These are phyloP conservation scores for Vachellia pachyceras DNA, from an alignment of 306 rosid genomes.

Conservation along the genomic window DNA sequence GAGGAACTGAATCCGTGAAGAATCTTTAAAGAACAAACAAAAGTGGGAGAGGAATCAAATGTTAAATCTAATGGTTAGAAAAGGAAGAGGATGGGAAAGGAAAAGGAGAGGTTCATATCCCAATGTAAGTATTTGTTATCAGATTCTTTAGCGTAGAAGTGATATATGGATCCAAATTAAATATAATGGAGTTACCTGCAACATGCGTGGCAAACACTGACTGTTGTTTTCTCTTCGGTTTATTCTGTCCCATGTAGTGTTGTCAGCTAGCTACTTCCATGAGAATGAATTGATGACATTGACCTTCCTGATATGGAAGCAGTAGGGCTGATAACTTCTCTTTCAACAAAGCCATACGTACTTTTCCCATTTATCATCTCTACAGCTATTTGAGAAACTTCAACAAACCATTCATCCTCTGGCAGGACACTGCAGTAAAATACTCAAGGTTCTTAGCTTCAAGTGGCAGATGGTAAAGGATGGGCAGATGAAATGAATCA, in stretches of 20 bases:
- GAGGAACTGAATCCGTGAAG: too few species aligned
- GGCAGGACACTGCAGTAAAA: conserved; percentile 66
- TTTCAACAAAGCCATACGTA: conserved; percentile 59
- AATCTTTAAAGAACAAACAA: neutral
- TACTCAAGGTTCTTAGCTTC: conserved; percentile 23
- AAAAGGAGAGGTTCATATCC: too few species aligned
- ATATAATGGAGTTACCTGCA: neutral
- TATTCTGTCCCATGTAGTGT: conserved; percentile 4
- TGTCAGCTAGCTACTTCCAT: conserved; percentile 51
- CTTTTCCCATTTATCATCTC: conserved; percentile 80
- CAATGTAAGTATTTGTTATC: neutral
- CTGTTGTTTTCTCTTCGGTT: conserved; percentile 6
- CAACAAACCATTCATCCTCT: conserved; percentile 95
- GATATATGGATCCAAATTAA: neutral
- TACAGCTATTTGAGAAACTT: conserved; percentile 81
- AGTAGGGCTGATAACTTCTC: conserved; percentile 69
- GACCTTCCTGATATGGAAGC: conserved; percentile 54
- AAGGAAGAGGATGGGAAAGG: too few species aligned
- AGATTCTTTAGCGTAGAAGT: neutral
- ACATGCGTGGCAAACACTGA: neutral
- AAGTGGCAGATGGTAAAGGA: conserved; percentile 18
- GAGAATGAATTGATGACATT: conserved; percentile 54
- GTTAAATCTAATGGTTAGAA: too few species aligned
- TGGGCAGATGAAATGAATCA: neutral
- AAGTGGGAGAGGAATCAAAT: too few species aligned